A percentile compares a stretch with the other conserved stretches of the same genome.
These are phyloP conservation scores for Globisporangium middletonii DNA, from an alignment of 352 stramenopile species.

Conservation along the genomic window DNA sequence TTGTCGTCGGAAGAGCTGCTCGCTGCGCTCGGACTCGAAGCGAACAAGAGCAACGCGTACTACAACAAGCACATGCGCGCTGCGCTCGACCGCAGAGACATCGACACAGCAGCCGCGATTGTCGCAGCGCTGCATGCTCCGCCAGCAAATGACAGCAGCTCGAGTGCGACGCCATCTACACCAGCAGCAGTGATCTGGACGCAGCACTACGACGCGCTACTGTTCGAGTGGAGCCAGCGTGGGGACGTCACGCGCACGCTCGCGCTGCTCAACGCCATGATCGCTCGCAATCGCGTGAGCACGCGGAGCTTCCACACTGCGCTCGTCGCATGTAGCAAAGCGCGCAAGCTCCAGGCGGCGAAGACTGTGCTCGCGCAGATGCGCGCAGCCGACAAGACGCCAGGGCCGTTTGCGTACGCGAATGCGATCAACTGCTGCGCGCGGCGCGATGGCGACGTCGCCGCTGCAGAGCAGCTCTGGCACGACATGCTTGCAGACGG, in stretches of 20 bases:
- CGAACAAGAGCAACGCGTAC: slow-evolving; percentile 27
- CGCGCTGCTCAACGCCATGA: slow-evolving; percentile 45
- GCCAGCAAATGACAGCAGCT: slow-evolving; percentile 12
- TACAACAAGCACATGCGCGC: slow-evolving; percentile 38
- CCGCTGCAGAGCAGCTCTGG: slow-evolving; percentile 34
- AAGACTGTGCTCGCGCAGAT: slow-evolving; percentile 41
- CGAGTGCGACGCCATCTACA: background rate
- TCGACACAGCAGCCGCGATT: slow-evolving; percentile 23
- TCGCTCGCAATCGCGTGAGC: slow-evolving; percentile 26
- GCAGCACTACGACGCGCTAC: slow-evolving; percentile 50
- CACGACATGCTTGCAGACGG: slow-evolving; percentile 30
- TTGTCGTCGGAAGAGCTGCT: slow-evolving; percentile 4
- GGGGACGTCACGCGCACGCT: slow-evolving; percentile 36
- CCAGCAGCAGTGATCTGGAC: slow-evolving; percentile 24
- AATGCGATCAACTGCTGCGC: slow-evolving; percentile 68
- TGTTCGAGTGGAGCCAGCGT: slow-evolving; percentile 43
- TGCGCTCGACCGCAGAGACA: slow-evolving; percentile 23
- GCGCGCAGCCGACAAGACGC: slow-evolving; percentile 17
- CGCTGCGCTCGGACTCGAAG: slow-evolving; percentile 6
- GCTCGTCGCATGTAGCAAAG: slow-evolving; percentile 59
- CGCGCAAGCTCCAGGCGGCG: slow-evolving; percentile 29
- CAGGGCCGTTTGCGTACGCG: slow-evolving; percentile 41
- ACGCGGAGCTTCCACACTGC: slow-evolving; percentile 58
- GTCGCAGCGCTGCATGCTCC: slow-evolving; percentile 1
- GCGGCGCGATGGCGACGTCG: slow-evolving; percentile 24